Evolutionary conservation across 129 eudicot species (phyloP).

Genomic region (Saussurea involucrata): DNA sequence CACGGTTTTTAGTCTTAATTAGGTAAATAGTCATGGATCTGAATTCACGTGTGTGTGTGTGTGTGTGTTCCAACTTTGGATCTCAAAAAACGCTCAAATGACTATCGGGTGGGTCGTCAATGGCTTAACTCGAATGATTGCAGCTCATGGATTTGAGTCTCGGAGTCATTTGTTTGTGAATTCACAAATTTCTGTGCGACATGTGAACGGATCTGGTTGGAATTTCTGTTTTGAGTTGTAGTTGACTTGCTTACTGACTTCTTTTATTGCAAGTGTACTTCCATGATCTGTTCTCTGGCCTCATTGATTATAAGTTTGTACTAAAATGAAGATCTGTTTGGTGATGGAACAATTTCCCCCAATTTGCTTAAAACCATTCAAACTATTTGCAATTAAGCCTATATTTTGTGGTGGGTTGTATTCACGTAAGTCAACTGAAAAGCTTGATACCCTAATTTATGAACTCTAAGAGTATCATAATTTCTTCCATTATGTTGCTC

Average conservation of each 20-base stretch:
- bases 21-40: not conserved
- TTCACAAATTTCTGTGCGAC: not conserved
- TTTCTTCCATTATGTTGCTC: not conserved
- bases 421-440: not conserved
- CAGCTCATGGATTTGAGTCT: not conserved
- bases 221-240: not conserved
- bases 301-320: slow-evolving; percentile 11
- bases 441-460: not conserved
- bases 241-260: slow-evolving; percentile 8
- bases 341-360: not conserved
- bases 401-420: not conserved
- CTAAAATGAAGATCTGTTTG: slow-evolving; percentile 10
- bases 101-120: not conserved
- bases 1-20: not conserved
- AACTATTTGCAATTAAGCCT: not conserved
- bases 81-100: not conserved
- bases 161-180: not conserved
- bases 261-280: not conserved
- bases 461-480: not conserved
- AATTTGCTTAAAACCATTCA: not conserved
- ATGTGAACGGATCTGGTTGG: not conserved
- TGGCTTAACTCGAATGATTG: not conserved
- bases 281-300: slow-evolving; percentile 12
- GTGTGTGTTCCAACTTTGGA: not conserved
- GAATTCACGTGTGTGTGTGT: not conserved